phyloP scores from a whole-genome alignment of 768 basidiomycete genomes.

The Suillus fuscotomentosus region DNA sequence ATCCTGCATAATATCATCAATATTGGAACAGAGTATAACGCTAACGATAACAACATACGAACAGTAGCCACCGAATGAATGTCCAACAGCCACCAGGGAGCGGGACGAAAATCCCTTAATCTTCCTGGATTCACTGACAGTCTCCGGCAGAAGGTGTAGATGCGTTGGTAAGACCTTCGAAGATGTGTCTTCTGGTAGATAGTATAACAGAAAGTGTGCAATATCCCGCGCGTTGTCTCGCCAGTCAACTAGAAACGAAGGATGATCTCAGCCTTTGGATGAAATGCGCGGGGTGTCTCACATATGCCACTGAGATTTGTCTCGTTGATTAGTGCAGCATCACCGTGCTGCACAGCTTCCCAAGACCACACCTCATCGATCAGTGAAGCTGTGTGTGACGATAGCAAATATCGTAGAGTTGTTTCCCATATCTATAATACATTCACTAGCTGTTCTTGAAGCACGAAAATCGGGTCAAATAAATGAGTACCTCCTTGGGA shows the following conservation, averaged over 20 bases:
- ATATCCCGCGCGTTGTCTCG: conserved; percentile 75
- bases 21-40: conserved; percentile 2
- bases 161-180: conserved; percentile 46
- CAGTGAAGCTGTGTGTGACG: conserved; percentile 34
- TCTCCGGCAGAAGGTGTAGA: conserved; percentile 46
- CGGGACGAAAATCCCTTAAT: conserved; percentile 49
- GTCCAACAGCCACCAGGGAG: conserved; percentile 69
- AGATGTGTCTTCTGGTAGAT: conserved; percentile 49
- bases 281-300: conserved; percentile 30
- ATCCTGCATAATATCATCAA: conserved; percentile 36
- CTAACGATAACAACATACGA: conserved; percentile 45
- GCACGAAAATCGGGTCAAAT: background rate
- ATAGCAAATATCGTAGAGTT: conserved; percentile 51
- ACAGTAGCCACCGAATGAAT: conserved; percentile 82
- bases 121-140: conserved; percentile 42
- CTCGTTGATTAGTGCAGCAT: conserved; percentile 70
- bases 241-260: conserved; percentile 62
- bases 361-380: conserved; percentile 79
- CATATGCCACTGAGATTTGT: conserved; percentile 55
- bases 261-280: background rate
- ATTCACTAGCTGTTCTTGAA: background rate
- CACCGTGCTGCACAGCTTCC: conserved; percentile 85
- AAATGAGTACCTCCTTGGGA: conserved; percentile 65
- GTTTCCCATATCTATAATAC: conserved; percentile 75
- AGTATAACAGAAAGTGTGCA: conserved; percentile 67